Evolutionary conservation across 1,139 yeast genomes (phyloP).

Genomic region (Hansenula lynferdii): DNA sequence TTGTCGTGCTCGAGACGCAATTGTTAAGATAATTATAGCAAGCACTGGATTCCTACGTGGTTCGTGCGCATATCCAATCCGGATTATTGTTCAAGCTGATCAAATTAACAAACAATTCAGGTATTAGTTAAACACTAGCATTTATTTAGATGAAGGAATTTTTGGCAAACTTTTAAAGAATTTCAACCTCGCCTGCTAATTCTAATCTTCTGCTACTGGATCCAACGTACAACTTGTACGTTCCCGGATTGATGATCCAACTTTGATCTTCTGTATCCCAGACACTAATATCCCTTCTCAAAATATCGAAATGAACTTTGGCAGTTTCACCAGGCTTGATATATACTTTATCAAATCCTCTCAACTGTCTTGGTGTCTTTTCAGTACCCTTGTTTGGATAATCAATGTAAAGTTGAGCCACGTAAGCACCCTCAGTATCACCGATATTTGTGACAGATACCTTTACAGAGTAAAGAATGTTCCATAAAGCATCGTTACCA

Average conservation of each 20-base stretch:
- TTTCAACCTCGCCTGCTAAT: slow-evolving; percentile 27
- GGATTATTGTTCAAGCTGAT: no score
- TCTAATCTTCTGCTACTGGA: slow-evolving; percentile 50
- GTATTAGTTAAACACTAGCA: background rate
- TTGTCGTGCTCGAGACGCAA: no score
- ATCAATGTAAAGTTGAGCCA: slow-evolving; percentile 53
- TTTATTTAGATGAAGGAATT: background rate
- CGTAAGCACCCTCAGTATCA: slow-evolving; percentile 44
- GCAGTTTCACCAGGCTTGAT: slow-evolving; percentile 40
- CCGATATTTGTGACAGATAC: slow-evolving; percentile 50
- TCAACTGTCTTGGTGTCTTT: slow-evolving; percentile 44
- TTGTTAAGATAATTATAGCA: no score
- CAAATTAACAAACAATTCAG: no score
- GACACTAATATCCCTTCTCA: slow-evolving; percentile 50
- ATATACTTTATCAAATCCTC: slow-evolving; percentile 57
- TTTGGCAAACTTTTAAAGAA: slow-evolving; percentile 1
- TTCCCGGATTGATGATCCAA: slow-evolving; percentile 59
- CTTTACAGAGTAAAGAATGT: slow-evolving; percentile 40
- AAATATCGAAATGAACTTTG: slow-evolving; percentile 39
- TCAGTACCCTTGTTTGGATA: slow-evolving; percentile 37
- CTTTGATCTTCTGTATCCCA: slow-evolving; percentile 58
- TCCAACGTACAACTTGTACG: slow-evolving; percentile 48
- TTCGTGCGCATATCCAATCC: no score
- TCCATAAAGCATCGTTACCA: slow-evolving; percentile 42
- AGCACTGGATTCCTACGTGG: no score